phyloP scores from a whole-genome alignment of 2,329 filamentous ascomycete genomes.

The Nothophoma quercina region DNA sequence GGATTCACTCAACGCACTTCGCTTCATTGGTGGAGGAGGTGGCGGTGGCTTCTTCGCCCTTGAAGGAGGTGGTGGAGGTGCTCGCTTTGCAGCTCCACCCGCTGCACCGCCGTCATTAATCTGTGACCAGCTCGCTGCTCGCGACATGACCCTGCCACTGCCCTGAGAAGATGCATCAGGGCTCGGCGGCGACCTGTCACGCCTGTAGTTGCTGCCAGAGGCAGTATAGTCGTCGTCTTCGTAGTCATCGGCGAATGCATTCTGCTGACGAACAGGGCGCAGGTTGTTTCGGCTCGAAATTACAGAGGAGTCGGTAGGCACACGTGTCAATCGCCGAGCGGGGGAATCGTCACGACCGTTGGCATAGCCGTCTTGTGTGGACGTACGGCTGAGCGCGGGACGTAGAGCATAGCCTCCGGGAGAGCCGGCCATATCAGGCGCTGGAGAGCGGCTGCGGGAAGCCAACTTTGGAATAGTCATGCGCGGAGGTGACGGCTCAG shows the following conservation, averaged over 20 bases:
- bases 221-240: conserved; percentile 43
- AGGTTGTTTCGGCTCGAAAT: conserved; percentile 58
- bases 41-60: conserved; percentile 71
- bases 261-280: conserved; percentile 50
- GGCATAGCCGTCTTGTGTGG: conserved; percentile 67
- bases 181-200: conserved; percentile 59
- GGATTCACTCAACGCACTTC: conserved; percentile 57
- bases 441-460: conserved; percentile 54
- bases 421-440: conserved; percentile 36
- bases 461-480: conserved; percentile 52
- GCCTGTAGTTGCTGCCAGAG: conserved; percentile 38
- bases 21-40: conserved; percentile 70
- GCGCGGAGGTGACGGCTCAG: conserved; percentile 59
- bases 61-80: conserved; percentile 63
- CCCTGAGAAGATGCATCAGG: conserved; percentile 55
- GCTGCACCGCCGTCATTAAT: conserved; percentile 29
- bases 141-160: conserved; percentile 59
- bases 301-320: conserved; percentile 63
- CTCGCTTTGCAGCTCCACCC: conserved; percentile 57
- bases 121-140: conserved; percentile 60
- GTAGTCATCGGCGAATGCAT: conserved; percentile 47
- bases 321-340: conserved; percentile 58
- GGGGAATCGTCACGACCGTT: conserved; percentile 63
- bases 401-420: conserved; percentile 50
- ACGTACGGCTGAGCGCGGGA: conserved; percentile 59